phyloP scores from a whole-genome alignment of 208 protist species.

The Acanthamoeba polyphaga region DNA sequence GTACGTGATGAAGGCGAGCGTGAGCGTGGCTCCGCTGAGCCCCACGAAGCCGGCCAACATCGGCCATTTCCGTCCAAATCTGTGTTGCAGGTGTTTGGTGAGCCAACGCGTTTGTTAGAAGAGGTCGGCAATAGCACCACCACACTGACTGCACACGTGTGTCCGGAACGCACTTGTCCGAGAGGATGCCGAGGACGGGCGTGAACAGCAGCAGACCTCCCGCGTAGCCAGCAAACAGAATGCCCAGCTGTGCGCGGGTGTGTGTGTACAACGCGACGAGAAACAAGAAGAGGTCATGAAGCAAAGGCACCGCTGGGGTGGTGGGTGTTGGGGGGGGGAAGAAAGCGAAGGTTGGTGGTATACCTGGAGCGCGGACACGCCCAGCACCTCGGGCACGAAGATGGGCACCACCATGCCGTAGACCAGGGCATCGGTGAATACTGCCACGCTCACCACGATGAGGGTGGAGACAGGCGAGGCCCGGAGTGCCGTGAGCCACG shows the following conservation, averaged over 20 bases:
- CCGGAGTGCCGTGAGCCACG: neutral
- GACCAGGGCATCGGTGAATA: constrained; percentile 40
- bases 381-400: constrained; percentile 28
- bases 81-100: neutral
- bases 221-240: neutral
- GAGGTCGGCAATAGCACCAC: neutral
- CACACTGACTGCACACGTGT: neutral
- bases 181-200: neutral
- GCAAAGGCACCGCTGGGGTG: neutral
- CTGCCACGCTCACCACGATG: constrained; percentile 10
- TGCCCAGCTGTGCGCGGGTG: neutral
- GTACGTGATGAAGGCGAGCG: neutral
- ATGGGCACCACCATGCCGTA: constrained; percentile 66
- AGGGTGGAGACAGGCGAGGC: neutral
- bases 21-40: neutral
- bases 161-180: neutral
- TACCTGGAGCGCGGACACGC: constrained; percentile 15
- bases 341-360: neutral
- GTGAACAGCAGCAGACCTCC: constrained; percentile 2
- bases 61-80: constrained; percentile 11
- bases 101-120: neutral
- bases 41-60: constrained; percentile 9
- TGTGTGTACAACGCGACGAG: too few relatives aligned
- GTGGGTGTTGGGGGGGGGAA: too few relatives aligned
- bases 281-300: neutral